A percentile compares a stretch with the other conserved stretches of the same genome.
Evolutionary conservation across 75 land plant genomes (phyloP).

Genomic region (Azolla pinnata): DNA sequence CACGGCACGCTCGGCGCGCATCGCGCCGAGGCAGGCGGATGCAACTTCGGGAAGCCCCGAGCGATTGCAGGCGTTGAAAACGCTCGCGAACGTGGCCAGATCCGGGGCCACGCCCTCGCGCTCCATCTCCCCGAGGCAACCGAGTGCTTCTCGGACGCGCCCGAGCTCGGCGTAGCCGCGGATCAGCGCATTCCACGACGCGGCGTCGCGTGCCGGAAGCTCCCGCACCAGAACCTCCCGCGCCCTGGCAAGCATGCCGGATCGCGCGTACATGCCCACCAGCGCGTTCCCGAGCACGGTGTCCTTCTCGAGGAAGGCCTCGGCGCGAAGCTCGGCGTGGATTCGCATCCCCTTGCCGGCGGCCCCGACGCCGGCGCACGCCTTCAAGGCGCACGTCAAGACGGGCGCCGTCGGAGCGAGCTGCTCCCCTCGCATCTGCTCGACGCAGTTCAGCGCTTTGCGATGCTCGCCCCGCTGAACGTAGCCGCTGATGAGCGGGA

Average conservation of each 20-base stretch:
- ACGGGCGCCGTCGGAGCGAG: not conserved
- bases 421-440: constrained; percentile 1
- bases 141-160: constrained; percentile 29
- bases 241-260: constrained; percentile 32
- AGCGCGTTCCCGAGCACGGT: constrained; percentile 34
- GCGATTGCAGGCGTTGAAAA: too few relatives aligned
- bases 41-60: too few relatives aligned
- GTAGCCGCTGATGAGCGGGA: constrained; percentile 8
- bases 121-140: constrained; percentile 10
- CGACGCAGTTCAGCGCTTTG: constrained; percentile 3
- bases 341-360: constrained; percentile 18
- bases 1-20: too few relatives aligned
- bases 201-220: constrained; percentile 35
- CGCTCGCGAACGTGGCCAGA: too few relatives aligned
- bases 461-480: constrained; percentile 1
- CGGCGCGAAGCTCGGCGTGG: constrained; percentile 19
- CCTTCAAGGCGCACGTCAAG: constrained; percentile 1
- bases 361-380: constrained; percentile 20
- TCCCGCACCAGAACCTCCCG: constrained; percentile 29
- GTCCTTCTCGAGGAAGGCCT: constrained; percentile 32
- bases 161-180: constrained; percentile 40
- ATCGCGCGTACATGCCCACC: constrained; percentile 36
- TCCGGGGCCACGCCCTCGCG: constrained; percentile 24
- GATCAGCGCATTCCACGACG: constrained; percentile 47
- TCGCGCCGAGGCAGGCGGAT: too few relatives aligned